Conservation (phyloP, 371 early-diverging fungal species). For the Phascolomyces articulosus region DNA sequence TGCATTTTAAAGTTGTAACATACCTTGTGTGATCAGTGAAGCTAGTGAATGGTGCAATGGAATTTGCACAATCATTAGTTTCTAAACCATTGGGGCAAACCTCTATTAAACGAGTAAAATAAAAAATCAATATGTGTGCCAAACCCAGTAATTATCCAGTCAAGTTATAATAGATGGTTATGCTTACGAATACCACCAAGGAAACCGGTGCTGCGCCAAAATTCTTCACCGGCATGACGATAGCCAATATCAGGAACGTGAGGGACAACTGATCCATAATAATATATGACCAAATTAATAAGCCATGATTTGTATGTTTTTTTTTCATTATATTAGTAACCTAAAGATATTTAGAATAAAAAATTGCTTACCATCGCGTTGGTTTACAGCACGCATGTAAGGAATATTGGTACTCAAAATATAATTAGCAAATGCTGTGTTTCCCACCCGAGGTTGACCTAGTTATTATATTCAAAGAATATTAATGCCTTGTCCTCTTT, state of each 20-base stretch:
- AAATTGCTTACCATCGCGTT: constrained; percentile 25
- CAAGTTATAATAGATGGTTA: too few relatives aligned
- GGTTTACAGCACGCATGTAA: constrained; percentile 18
- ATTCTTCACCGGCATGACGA: constrained; percentile 19
- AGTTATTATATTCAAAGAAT: too few relatives aligned
- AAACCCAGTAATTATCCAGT: too few relatives aligned
- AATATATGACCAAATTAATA: not conserved
- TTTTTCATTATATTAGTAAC: too few relatives aligned
- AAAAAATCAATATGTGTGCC: too few relatives aligned
- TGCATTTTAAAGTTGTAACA: not conserved
- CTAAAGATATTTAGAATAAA: not conserved
- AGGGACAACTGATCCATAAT: constrained; percentile 17
- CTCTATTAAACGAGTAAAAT: not conserved
- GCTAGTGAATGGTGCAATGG: constrained; percentile 21
- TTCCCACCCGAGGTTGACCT: constrained; percentile 27
- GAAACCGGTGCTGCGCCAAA: constrained; percentile 12
- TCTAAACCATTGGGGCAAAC: constrained; percentile 17
- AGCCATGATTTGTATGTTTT: too few relatives aligned
- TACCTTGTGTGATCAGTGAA: constrained; percentile 18
- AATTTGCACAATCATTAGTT: constrained; percentile 16
- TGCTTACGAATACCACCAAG: constrained; percentile 11
- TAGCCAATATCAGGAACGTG: constrained; percentile 16
- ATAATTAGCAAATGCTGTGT: constrained; percentile 24
- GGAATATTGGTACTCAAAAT: constrained; percentile 17
- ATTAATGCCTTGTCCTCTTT: too few relatives aligned